These are phyloP conservation scores for Avicennia marina DNA, from an alignment of 257 asterid species.

Conservation along the genomic window DNA sequence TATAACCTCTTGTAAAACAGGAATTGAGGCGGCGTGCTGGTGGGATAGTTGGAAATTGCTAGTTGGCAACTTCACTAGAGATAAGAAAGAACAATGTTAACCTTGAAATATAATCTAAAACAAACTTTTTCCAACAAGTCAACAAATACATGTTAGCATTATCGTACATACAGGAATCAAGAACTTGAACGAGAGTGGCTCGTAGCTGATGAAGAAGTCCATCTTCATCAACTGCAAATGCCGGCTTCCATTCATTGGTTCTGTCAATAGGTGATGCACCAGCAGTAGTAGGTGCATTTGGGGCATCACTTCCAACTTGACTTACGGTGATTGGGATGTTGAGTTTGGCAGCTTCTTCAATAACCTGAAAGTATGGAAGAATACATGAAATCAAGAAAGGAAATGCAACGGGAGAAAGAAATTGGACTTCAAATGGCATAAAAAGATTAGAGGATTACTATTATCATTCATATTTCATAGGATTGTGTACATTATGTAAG, in stretches of 20 bases:
- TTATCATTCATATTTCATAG: too few species aligned
- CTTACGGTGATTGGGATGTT: constrained; percentile 59
- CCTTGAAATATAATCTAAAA: neutral
- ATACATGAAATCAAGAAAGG: constrained; percentile 1
- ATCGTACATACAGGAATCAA: constrained; percentile 49
- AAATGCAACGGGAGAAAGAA: too few species aligned
- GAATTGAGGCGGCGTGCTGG: constrained; percentile 44
- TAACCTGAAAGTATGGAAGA: constrained; percentile 52
- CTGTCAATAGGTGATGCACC: constrained; percentile 53
- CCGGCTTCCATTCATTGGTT: constrained; percentile 74
- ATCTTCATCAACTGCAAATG: constrained; percentile 82
- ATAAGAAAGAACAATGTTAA: constrained; percentile 9
- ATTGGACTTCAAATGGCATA: too few species aligned
- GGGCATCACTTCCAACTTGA: constrained; percentile 74
- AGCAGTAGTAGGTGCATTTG: constrained; percentile 40
- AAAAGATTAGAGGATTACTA: too few species aligned
- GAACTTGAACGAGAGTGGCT: constrained; percentile 63
- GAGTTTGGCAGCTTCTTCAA: constrained; percentile 73
- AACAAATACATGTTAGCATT: constrained; percentile 1
- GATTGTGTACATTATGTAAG: too few species aligned
- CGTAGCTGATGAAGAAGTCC: constrained; percentile 87
- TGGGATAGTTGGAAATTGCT: constrained; percentile 57
- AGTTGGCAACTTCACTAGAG: constrained; percentile 51
- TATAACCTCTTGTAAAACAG: constrained; percentile 67
- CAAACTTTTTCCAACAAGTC: constrained; percentile 5